Evolutionary conservation across 2,329 filamentous ascomycete species (phyloP).

Genomic region (Botrytis galanthina): DNA sequence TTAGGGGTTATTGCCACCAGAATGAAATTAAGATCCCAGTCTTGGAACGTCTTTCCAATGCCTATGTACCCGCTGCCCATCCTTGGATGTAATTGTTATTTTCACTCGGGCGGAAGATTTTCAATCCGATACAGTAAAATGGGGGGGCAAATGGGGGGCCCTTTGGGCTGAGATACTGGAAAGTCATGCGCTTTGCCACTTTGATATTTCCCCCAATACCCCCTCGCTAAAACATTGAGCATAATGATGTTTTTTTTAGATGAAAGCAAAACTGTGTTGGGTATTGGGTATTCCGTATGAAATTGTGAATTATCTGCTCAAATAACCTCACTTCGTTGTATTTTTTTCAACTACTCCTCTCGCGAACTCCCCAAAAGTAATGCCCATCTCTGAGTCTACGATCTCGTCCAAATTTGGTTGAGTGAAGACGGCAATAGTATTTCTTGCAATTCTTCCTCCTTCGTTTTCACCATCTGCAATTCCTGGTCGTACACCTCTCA

Average conservation of each 20-base stretch:
- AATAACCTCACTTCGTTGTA: conserved; percentile 33
- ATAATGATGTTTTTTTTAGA: neutral
- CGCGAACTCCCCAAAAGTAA: conserved; percentile 76
- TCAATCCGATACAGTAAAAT: neutral
- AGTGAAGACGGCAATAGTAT: conserved; percentile 94
- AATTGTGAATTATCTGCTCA: neutral
- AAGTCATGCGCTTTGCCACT: neutral
- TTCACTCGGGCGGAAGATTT: neutral
- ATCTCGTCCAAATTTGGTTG: conserved; percentile 87
- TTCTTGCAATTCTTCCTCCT: conserved; percentile 62
- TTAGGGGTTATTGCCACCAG: neutral
- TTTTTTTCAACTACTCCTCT: conserved; percentile 40
- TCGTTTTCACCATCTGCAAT: conserved; percentile 41
- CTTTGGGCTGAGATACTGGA: neutral
- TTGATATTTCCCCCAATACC: neutral
- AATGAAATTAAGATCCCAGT: neutral
- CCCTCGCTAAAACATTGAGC: conserved; percentile 10
- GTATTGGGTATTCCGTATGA: neutral
- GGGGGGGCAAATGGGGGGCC: neutral
- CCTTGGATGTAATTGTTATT: neutral
- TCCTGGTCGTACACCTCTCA: conserved; percentile 67
- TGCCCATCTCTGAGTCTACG: conserved; percentile 65
- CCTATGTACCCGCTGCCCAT: neutral
- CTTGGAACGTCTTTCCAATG: neutral
- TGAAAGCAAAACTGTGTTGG: neutral